Percentiles rank a stretch among this genome's conserved stretches.
Evolutionary conservation across 2,329 filamentous ascomycete species (phyloP).

Genomic region (Amauroascus verrucosus): DNA sequence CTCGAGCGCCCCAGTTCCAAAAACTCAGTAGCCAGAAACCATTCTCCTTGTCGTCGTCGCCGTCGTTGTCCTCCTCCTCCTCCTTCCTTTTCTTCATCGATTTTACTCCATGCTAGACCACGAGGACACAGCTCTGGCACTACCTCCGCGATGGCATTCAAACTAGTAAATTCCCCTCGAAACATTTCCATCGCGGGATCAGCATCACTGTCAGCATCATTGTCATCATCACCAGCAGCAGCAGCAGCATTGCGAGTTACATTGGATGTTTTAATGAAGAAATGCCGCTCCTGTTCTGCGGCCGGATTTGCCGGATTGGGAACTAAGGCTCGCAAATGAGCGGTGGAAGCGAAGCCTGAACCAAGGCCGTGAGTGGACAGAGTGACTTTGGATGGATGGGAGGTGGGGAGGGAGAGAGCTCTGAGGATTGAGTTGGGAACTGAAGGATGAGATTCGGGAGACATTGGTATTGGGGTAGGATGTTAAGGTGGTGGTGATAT

Average conservation of each 20-base stretch:
- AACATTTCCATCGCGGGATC: constrained; percentile 25
- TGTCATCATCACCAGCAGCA: background rate
- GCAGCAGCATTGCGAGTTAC: background rate
- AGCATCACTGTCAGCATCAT: background rate
- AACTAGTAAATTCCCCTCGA: constrained; percentile 66
- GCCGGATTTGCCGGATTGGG: constrained; percentile 9
- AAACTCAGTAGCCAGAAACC: constrained; percentile 4
- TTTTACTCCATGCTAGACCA: constrained; percentile 58
- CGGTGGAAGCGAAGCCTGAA: constrained; percentile 38
- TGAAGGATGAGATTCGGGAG: constrained; percentile 8
- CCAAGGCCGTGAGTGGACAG: constrained; percentile 32
- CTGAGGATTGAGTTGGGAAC: constrained; percentile 28
- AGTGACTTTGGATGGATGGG: constrained; percentile 25
- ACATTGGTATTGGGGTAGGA: background rate
- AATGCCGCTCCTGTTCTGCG: constrained; percentile 22
- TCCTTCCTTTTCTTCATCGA: constrained; percentile 35
- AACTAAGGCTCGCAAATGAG: constrained; percentile 29
- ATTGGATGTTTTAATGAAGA: constrained; percentile 30
- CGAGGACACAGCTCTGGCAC: constrained; percentile 68
- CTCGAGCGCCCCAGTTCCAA: constrained; percentile 39
- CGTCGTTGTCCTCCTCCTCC: constrained; percentile 14
- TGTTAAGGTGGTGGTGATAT: background rate
- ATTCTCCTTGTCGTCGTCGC: background rate
- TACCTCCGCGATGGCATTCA: constrained; percentile 65
- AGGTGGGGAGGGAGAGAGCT: constrained; percentile 28